phyloP scores from a whole-genome alignment of 2,329 filamentous ascomycete genomes.

The Zalaria obscura region DNA sequence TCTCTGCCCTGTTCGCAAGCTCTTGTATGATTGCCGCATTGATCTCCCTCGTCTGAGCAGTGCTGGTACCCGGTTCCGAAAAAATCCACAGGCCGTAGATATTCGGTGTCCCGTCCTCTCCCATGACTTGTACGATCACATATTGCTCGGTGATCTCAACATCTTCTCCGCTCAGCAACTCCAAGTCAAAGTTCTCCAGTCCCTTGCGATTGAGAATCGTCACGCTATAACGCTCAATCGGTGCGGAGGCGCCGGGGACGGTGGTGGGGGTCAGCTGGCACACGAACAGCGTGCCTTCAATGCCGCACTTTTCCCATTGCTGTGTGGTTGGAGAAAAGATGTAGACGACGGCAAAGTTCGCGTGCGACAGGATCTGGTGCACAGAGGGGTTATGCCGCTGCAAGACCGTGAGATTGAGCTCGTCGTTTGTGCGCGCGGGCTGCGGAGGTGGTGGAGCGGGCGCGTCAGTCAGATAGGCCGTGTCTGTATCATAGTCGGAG shows the following conservation, averaged over 20 bases:
- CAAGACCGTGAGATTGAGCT: conserved; percentile 77
- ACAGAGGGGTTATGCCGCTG: conserved; percentile 68
- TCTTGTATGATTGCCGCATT: conserved; percentile 41
- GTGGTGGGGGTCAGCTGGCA: conserved; percentile 40
- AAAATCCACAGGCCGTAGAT: conserved; percentile 53
- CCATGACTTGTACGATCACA: conserved; percentile 35
- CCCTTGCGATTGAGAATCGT: conserved; percentile 34
- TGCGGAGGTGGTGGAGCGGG: conserved; percentile 21
- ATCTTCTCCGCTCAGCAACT: conserved; percentile 26
- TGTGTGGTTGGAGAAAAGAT: conserved; percentile 51
- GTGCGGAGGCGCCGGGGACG: conserved; percentile 7
- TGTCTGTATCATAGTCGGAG: conserved; percentile 38
- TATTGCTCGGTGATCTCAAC: conserved; percentile 40
- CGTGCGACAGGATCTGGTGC: conserved; percentile 59
- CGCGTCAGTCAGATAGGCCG: conserved; percentile 9
- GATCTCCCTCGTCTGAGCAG: conserved; percentile 33
- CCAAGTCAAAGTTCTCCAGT: conserved; percentile 31
- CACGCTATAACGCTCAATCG: conserved; percentile 25
- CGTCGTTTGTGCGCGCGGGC: conserved; percentile 56
- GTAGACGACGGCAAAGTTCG: conserved; percentile 78
- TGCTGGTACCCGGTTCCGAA: conserved; percentile 42
- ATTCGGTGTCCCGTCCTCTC: conserved; percentile 15
- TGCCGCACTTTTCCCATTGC: conserved; percentile 70
- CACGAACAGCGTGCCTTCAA: conserved; percentile 83
- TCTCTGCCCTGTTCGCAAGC: conserved; percentile 37